Evolutionary conservation across 2,329 filamentous ascomycete species (phyloP).

Genomic region (Penicillium expansum): DNA sequence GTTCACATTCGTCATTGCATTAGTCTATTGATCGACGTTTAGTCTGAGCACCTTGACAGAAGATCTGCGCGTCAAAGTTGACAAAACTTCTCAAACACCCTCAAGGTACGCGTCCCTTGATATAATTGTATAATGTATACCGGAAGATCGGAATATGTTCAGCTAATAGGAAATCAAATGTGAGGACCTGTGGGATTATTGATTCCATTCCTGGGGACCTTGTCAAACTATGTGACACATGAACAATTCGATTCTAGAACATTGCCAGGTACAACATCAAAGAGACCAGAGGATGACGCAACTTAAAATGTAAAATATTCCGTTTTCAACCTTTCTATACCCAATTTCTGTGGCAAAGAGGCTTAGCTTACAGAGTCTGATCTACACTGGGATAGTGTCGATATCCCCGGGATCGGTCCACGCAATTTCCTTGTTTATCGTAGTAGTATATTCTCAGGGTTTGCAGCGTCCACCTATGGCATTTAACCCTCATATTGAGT

Average conservation of each 20-base stretch:
- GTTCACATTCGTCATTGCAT: too few species aligned
- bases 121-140: background rate
- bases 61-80: constrained; percentile 15
- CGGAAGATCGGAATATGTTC: background rate
- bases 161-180: background rate
- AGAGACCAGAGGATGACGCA: constrained; percentile 11
- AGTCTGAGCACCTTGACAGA: constrained; percentile 17
- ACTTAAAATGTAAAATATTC: background rate
- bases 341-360: background rate
- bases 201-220: constrained; percentile 1
- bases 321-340: constrained; percentile 12
- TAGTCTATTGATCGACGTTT: background rate
- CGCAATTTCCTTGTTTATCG: constrained; percentile 4
- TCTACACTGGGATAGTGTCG: background rate
- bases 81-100: constrained; percentile 32
- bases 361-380: background rate
- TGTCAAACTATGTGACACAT: background rate
- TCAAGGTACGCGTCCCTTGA: constrained; percentile 27
- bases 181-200: constrained; percentile 4
- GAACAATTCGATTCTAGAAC: background rate
- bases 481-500: background rate
- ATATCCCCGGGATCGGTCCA: constrained; percentile 4
- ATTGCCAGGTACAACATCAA: background rate
- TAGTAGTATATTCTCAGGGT: constrained; percentile 1
- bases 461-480: constrained; percentile 2